These are phyloP conservation scores for Fusarium acutatum DNA, from an alignment of 2,329 filamentous ascomycete genomes.

Conservation along the genomic window DNA sequence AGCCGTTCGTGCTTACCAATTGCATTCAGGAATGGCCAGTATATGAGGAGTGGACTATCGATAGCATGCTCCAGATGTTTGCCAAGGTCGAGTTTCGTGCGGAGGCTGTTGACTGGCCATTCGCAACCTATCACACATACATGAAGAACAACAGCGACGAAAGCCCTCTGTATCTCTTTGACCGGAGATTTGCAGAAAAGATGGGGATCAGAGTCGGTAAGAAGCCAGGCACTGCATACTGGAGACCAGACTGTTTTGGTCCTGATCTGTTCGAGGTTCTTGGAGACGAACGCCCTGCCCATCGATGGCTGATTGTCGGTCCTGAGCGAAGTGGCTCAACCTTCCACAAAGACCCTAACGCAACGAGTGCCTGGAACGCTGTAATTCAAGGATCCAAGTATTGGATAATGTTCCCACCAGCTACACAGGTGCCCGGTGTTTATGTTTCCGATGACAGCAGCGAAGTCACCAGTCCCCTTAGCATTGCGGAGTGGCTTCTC, in stretches of 20 bases:
- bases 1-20: conserved; percentile 85
- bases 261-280: conserved; percentile 86
- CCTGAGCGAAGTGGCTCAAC: conserved; percentile 89
- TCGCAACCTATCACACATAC: conserved; percentile 83
- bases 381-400: conserved; percentile 91
- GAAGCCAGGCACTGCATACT: conserved; percentile 68
- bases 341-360: conserved; percentile 87
- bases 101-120: conserved; percentile 92
- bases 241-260: conserved; percentile 84
- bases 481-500: conserved; percentile 96
- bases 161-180: conserved; percentile 92
- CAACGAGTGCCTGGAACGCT: conserved; percentile 89
- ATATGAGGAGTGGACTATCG: conserved; percentile 76
- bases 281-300: conserved; percentile 80
- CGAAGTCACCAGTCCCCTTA: conserved; percentile 92
- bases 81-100: conserved; percentile 78
- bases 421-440: conserved; percentile 82
- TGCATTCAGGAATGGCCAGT: conserved; percentile 86
- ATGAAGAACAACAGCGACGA: conserved; percentile 84
- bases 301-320: conserved; percentile 92
- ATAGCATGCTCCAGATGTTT: conserved; percentile 72
- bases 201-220: conserved; percentile 75
- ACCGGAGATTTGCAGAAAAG: conserved; percentile 85
- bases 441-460: conserved; percentile 89
- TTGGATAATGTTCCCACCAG: conserved; percentile 97